These are phyloP conservation scores for Entomortierella parvispora DNA, from an alignment of 192 early-diverging fungal genomes.

Conservation along the genomic window DNA sequence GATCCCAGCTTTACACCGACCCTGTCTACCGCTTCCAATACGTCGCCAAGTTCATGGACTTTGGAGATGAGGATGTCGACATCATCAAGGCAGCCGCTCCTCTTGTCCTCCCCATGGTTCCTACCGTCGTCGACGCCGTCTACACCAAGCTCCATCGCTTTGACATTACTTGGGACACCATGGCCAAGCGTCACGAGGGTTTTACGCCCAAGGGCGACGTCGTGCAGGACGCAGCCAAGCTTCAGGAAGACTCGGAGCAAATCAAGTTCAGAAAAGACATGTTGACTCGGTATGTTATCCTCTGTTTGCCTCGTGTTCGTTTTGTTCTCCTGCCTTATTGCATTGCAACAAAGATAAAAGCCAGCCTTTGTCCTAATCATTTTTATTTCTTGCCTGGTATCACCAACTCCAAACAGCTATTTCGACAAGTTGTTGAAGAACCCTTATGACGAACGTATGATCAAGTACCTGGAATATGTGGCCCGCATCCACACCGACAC, in stretches of 20 bases:
- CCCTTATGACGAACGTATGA: conserved; percentile 61
- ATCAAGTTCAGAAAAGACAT: conserved; percentile 86
- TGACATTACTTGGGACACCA: conserved; percentile 80
- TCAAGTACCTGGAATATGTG: conserved; percentile 85
- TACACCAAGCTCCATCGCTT: conserved; percentile 76
- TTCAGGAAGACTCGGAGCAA: conserved; percentile 71
- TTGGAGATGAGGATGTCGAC: conserved; percentile 73
- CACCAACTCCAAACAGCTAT: no score
- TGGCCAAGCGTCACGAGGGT: conserved; percentile 75
- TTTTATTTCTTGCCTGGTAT: no score
- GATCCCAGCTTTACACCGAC: conserved; percentile 75
- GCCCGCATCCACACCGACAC: conserved; percentile 83
- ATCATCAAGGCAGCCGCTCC: conserved; percentile 73
- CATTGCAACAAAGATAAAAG: no score
- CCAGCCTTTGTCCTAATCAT: no score
- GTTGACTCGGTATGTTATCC: no score
- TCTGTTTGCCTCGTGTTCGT: no score
- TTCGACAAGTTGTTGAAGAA: conserved; percentile 69
- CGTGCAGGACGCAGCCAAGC: conserved; percentile 46
- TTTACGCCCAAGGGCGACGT: conserved; percentile 58
- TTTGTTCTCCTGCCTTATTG: no score
- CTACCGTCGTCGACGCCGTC: conserved; percentile 80
- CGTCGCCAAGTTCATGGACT: conserved; percentile 77
- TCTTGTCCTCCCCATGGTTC: conserved; percentile 72
- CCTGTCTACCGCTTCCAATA: conserved; percentile 82